A percentile compares a stretch with the other conserved stretches of the same genome.
phyloP scores from a whole-genome alignment of 2,329 filamentous ascomycete species.

The Phoma sp. region DNA sequence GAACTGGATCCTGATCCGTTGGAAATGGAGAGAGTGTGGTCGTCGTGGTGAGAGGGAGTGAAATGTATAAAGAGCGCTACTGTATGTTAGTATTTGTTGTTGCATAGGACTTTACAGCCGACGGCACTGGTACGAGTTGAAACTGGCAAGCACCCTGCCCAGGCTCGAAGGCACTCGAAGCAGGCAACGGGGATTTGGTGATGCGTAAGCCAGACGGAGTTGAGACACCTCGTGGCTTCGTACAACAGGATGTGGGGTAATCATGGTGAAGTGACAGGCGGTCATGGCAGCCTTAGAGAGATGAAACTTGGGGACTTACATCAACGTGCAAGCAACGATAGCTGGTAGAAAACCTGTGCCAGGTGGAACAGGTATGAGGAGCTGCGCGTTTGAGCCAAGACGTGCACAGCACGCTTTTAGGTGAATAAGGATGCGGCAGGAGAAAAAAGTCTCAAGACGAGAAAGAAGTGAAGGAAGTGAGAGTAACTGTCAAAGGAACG shows the following conservation, averaged over 20 bases:
- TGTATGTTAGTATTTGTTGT: slow-evolving; percentile 19
- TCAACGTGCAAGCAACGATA: slow-evolving; percentile 42
- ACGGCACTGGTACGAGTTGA: slow-evolving; percentile 17
- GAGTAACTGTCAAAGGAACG: slow-evolving; percentile 24
- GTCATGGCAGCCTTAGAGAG: slow-evolving; percentile 21
- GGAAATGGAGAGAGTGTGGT: slow-evolving; percentile 19
- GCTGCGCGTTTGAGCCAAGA: slow-evolving; percentile 45
- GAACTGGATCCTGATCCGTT: slow-evolving; percentile 34
- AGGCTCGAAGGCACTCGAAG: slow-evolving; percentile 20
- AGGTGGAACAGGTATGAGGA: slow-evolving; percentile 30
- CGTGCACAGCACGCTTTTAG: slow-evolving; percentile 47
- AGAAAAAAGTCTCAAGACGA: slow-evolving; percentile 10
- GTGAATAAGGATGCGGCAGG: slow-evolving; percentile 29
- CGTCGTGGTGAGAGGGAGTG: slow-evolving; percentile 15
- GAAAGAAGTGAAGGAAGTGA: slow-evolving; percentile 23
- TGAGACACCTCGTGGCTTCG: slow-evolving; percentile 19
- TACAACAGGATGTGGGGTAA: slow-evolving; percentile 23
- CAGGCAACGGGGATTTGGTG: slow-evolving; percentile 18
- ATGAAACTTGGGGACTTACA: slow-evolving; percentile 43
- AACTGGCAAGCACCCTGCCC: slow-evolving; percentile 20
- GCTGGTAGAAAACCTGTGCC: slow-evolving; percentile 37
- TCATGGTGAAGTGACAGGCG: slow-evolving; percentile 10
- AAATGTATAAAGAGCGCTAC: slow-evolving; percentile 16
- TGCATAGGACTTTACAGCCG: slow-evolving; percentile 16
- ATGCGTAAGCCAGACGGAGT: slow-evolving; percentile 18